Percentiles rank a stretch among this genome's conserved stretches.
Evolutionary conservation across 208 protist genomes (phyloP).

Genomic region (Kentomonas sorsogonicus): DNA sequence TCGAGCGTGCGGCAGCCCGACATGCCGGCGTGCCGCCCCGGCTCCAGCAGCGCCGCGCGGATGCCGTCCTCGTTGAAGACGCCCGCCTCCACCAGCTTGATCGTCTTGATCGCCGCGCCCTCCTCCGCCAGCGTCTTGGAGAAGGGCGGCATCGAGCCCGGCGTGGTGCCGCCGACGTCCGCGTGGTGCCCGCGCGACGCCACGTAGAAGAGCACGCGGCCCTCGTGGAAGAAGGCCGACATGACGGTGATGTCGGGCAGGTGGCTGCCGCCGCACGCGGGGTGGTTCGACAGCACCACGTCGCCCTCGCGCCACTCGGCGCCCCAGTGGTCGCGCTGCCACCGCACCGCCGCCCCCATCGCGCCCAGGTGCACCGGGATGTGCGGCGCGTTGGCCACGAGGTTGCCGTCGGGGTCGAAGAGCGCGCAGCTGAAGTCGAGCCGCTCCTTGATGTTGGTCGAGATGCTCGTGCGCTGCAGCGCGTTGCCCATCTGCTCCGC

Average conservation of each 20-base stretch:
- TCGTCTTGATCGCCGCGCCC: constrained; percentile 88
- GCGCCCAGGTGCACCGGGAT: constrained; percentile 95
- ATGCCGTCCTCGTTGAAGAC: constrained; percentile 89
- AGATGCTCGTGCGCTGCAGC: constrained; percentile 93
- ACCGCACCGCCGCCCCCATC: constrained; percentile 90
- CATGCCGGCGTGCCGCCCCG: constrained; percentile 59
- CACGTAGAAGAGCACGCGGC: constrained; percentile 87
- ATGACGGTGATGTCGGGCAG: constrained; percentile 97
- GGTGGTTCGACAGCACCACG: constrained; percentile 93
- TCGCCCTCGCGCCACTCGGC: constrained; percentile 83
- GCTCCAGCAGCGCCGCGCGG: constrained; percentile 60
- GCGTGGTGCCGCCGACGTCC: constrained; percentile 94
- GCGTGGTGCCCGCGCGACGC: constrained; percentile 94
- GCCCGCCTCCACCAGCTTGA: constrained; percentile 87
- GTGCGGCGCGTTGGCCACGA: constrained; percentile 96
- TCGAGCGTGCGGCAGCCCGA: constrained; percentile 75
- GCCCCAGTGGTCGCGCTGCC: constrained; percentile 59
- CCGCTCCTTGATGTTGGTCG: constrained; percentile 95
- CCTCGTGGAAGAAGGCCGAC: constrained; percentile 71
- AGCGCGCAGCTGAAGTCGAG: constrained; percentile 89
- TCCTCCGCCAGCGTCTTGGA: constrained; percentile 90
- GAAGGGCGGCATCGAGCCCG: constrained; percentile 94
- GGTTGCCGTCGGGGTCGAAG: constrained; percentile 87
- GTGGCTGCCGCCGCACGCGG: constrained; percentile 91
- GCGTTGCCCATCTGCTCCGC: constrained; percentile 96